A percentile compares a stretch with the other conserved stretches of the same genome.
Evolutionary conservation across 2,329 filamentous ascomycete species (phyloP).

Genomic region (Tolypocladium tundrense): DNA sequence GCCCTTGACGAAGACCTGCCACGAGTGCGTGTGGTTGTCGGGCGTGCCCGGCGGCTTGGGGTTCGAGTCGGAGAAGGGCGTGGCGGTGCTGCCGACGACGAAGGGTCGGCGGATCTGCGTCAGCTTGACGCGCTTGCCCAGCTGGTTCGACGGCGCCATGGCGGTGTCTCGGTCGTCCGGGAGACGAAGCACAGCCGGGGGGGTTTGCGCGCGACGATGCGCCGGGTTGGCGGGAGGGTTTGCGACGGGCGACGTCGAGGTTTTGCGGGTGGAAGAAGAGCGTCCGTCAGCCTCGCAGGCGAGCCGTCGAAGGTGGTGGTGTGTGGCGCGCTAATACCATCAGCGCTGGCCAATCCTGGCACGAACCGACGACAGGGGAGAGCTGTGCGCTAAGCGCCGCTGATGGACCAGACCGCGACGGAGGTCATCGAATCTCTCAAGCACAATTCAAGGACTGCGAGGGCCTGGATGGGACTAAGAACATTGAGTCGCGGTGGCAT

Average conservation of each 20-base stretch:
- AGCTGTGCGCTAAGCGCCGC: background rate
- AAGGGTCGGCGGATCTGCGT: constrained; percentile 55
- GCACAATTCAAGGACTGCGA: too few species aligned
- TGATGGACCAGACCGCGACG: background rate
- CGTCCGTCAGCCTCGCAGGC: background rate
- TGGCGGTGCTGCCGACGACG: constrained; percentile 71
- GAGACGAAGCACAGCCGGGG: background rate
- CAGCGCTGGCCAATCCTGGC: background rate
- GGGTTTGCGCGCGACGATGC: background rate
- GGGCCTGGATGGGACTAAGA: too few species aligned
- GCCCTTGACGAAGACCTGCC: constrained; percentile 89
- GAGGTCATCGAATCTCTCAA: too few species aligned
- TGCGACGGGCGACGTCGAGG: background rate
- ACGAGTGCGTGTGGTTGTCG: constrained; percentile 90
- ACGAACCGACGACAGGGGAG: background rate
- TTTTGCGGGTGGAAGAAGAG: background rate
- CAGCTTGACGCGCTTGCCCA: constrained; percentile 55
- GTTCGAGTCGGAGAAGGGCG: constrained; percentile 68
- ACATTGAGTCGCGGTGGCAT: too few species aligned
- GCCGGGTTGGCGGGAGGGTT: background rate
- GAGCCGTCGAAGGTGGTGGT: background rate
- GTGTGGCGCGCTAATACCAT: background rate
- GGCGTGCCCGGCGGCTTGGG: constrained; percentile 69
- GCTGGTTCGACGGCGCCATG: constrained; percentile 50
- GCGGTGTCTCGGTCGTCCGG: constrained; percentile 1